Conservation (phyloP, 805 yeast genomes). For the Lipomyces anomalus region DNA sequence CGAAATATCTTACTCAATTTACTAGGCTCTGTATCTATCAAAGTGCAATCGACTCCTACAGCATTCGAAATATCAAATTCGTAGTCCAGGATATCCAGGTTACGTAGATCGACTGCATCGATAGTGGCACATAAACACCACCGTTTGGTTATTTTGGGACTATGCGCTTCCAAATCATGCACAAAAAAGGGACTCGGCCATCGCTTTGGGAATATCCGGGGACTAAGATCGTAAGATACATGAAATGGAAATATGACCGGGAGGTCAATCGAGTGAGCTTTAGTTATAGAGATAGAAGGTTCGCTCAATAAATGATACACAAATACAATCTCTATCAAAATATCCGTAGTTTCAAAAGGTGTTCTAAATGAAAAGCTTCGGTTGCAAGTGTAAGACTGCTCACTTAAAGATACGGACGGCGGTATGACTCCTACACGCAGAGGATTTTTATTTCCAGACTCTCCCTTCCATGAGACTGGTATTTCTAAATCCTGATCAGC, state of each 20-base stretch:
- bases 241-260: slow-evolving; percentile 36
- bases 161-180: slow-evolving; percentile 18
- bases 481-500: neutral
- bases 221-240: slow-evolving; percentile 34
- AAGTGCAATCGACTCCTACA: slow-evolving; percentile 22
- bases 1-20: no score
- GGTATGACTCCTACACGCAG: neutral
- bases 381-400: no score
- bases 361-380: neutral
- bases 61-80: slow-evolving; percentile 23
- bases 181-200: slow-evolving; percentile 39
- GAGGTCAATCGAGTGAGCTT: slow-evolving; percentile 18
- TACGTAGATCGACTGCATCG: slow-evolving; percentile 26
- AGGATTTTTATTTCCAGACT: neutral
- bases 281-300: slow-evolving; percentile 13
- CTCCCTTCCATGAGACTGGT: slow-evolving; percentile 1
- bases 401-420: neutral
- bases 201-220: slow-evolving; percentile 30
- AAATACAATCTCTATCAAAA: slow-evolving; percentile 11
- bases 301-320: slow-evolving; percentile 19
- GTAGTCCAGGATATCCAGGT: slow-evolving; percentile 24
- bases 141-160: slow-evolving; percentile 31
- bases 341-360: slow-evolving; percentile 15
- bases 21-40: slow-evolving; percentile 3
- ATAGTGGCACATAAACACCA: slow-evolving; percentile 34